phyloP scores from a whole-genome alignment of 208 protist species.

The Porcisia deanei region DNA sequence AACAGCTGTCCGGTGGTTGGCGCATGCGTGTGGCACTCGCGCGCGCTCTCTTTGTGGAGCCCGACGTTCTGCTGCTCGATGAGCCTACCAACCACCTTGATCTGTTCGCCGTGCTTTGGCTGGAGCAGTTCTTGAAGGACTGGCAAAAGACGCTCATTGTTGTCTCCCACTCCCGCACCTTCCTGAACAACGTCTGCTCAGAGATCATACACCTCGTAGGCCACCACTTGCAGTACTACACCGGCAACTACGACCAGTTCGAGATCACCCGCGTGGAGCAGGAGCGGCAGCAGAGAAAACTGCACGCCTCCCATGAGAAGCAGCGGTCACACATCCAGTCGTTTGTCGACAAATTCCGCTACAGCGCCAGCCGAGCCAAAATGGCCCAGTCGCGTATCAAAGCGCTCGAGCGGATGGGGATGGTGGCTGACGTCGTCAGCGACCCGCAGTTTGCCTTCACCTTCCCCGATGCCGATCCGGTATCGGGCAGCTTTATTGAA shows the following conservation, averaged over 20 bases:
- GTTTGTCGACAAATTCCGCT: conserved; percentile 95
- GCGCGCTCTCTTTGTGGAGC: conserved; percentile 96
- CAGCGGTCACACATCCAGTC: conserved; percentile 91
- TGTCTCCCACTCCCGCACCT: conserved; percentile 97
- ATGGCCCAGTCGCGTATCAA: conserved; percentile 97
- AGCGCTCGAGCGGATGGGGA: conserved; percentile 90
- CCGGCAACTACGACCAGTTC: conserved; percentile 95
- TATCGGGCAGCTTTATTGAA: conserved; percentile 81
- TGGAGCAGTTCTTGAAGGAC: conserved; percentile 96
- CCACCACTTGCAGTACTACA: conserved; percentile 90
- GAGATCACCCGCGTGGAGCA: conserved; percentile 90
- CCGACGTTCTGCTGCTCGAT: conserved; percentile 96
- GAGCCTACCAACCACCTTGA: conserved; percentile 99
- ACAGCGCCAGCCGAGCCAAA: conserved; percentile 87
- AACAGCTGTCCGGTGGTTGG: conserved; percentile 94
- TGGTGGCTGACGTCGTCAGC: conserved; percentile 80
- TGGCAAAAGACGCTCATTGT: conserved; percentile 97
- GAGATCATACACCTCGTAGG: conserved; percentile 93
- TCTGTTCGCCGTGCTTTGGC: conserved; percentile 97
- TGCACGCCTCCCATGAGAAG: conserved; percentile 90
- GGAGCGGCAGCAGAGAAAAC: conserved; percentile 87
- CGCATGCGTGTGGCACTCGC: conserved; percentile 98
- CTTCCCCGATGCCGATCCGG: conserved; percentile 88
- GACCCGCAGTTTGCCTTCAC: conserved; percentile 93
- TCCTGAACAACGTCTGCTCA: conserved; percentile 96